Evolutionary conservation across 2,329 filamentous ascomycete genomes (phyloP).

Genomic region (Claviceps sp.): DNA sequence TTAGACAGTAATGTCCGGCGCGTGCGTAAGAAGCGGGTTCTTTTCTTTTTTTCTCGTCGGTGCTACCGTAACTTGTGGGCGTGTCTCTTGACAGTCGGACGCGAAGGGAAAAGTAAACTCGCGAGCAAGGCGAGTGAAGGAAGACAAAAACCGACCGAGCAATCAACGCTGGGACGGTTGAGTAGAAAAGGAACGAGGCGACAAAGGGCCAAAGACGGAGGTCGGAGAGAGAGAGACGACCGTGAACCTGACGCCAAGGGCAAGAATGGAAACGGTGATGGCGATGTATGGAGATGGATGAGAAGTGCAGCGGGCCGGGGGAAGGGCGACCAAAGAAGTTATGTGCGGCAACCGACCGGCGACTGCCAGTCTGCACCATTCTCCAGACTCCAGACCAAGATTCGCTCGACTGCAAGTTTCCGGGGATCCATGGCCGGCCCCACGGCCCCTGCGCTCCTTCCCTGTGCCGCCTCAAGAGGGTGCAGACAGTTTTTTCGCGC

Average conservation of each 20-base stretch:
- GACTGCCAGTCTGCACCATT: not conserved
- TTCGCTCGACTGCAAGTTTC: not conserved
- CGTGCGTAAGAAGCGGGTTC: not conserved
- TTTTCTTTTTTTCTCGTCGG: not conserved
- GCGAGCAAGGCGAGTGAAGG: not conserved
- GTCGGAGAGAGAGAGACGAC: slow-evolving; percentile 6
- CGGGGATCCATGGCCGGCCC: not conserved
- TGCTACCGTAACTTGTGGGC: not conserved
- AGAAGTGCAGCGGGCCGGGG: not conserved
- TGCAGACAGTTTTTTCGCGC: not conserved
- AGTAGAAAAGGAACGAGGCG: slow-evolving; percentile 5
- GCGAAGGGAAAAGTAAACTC: not conserved
- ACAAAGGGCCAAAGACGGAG: not conserved
- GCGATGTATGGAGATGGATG: not conserved
- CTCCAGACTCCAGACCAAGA: not conserved
- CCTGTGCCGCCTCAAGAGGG: not conserved
- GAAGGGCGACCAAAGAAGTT: slow-evolving; percentile 1
- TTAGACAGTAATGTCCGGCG: not conserved
- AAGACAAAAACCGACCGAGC: slow-evolving; percentile 1
- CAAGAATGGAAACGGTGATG: slow-evolving; percentile 12
- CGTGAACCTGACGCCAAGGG: slow-evolving; percentile 8
- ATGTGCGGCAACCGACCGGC: not conserved
- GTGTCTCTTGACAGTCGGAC: not conserved
- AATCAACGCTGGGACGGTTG: slow-evolving; percentile 4
- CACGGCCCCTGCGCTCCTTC: not conserved